Percentiles rank a stretch among this genome's conserved stretches.
phyloP scores from a whole-genome alignment of 306 rosid species.

The Arachis stenosperma region DNA sequence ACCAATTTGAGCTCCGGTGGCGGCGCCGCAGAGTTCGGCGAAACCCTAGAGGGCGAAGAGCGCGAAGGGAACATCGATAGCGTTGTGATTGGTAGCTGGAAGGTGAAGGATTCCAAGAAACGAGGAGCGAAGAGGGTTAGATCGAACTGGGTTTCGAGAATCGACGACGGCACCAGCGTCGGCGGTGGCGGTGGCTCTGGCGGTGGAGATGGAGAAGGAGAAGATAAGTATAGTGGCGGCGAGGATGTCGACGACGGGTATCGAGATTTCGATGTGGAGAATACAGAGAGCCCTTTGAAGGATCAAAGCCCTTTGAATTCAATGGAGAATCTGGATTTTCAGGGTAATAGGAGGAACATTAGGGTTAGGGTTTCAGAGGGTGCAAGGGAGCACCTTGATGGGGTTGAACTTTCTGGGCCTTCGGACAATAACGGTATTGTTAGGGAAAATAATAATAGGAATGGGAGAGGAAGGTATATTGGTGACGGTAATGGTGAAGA shows the following conservation, averaged over 20 bases:
- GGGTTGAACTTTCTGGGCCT: conserved; percentile 68
- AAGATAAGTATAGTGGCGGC: conserved; percentile 59
- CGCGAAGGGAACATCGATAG: conserved; percentile 66
- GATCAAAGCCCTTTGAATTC: conserved; percentile 67
- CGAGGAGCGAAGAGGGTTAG: conserved; percentile 62
- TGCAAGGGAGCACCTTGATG: conserved; percentile 61
- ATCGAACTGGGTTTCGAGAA: conserved; percentile 77
- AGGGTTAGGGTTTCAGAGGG: conserved; percentile 68
- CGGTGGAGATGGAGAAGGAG: conserved; percentile 44
- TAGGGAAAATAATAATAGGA: conserved; percentile 45
- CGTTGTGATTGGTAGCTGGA: conserved; percentile 86
- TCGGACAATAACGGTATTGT: conserved; percentile 64
- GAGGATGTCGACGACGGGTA: conserved; percentile 65
- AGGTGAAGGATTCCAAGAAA: conserved; percentile 67
- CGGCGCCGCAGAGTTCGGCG: conserved; percentile 51
- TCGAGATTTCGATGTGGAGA: conserved; percentile 67
- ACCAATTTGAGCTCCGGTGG: conserved; percentile 58
- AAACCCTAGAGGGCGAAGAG: conserved; percentile 65
- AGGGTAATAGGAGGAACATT: conserved; percentile 54
- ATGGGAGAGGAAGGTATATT: conserved; percentile 49
- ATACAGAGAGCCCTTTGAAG: conserved; percentile 70
- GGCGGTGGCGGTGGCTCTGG: conserved; percentile 50
- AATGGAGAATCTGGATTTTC: conserved; percentile 66
- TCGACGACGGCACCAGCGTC: conserved; percentile 62
- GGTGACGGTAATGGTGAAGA: conserved; percentile 52